Conservation (phyloP, 139 green algal species). For the Volvox africanus region DNA sequence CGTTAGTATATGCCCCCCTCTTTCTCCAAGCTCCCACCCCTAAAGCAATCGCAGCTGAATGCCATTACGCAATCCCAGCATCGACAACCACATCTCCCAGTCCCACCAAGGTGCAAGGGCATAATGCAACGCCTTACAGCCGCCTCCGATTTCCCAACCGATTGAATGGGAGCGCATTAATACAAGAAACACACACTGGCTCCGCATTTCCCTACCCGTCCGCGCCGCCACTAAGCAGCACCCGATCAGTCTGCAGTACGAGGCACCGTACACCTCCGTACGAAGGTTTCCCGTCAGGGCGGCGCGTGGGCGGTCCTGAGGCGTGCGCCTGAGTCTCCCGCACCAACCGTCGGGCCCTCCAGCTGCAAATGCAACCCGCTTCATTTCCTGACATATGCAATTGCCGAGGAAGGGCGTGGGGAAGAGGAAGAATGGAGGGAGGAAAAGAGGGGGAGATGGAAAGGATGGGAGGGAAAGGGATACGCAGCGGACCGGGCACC, state of each 20-base stretch:
- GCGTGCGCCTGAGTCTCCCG: conserved; percentile 49
- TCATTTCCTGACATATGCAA: conserved; percentile 55
- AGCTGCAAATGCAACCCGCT: conserved; percentile 62
- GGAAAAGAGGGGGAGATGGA: neutral
- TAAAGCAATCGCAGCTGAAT: too few relatives aligned
- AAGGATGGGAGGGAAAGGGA: neutral
- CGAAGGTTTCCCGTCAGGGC: conserved; percentile 56
- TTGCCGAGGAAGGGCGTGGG: neutral
- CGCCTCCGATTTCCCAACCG: too few relatives aligned
- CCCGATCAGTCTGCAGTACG: conserved; percentile 50
- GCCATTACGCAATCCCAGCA: too few relatives aligned
- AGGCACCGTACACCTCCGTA: conserved; percentile 62
- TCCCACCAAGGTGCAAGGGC: too few relatives aligned
- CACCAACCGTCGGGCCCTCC: conserved; percentile 45
- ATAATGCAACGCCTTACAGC: too few relatives aligned
- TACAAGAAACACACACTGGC: too few relatives aligned
- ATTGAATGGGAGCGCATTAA: too few relatives aligned
- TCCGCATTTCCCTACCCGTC: conserved; percentile 52
- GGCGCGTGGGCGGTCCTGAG: conserved; percentile 18
- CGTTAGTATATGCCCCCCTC: too few relatives aligned
- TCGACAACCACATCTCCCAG: too few relatives aligned
- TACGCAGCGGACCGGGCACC: neutral
- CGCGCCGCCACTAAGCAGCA: conserved; percentile 60
- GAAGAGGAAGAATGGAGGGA: neutral
- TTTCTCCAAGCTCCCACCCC: too few relatives aligned